A percentile compares a stretch with the other conserved stretches of the same genome.
Conservation (phyloP, 305 asterid species). For the Fraxinus dipetala region DNA sequence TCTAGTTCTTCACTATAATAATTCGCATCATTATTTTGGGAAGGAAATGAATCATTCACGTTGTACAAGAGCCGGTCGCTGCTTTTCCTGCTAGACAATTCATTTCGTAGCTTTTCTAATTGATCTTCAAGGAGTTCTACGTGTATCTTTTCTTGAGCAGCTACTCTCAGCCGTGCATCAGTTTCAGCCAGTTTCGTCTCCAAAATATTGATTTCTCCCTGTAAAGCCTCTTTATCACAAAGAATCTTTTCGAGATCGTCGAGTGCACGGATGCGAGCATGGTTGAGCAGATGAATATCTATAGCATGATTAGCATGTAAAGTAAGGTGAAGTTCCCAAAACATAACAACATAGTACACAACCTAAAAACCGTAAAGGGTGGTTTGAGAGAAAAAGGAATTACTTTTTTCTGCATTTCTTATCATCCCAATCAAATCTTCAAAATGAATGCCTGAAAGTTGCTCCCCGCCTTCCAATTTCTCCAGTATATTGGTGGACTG, state of each 20-base stretch:
- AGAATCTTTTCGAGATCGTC: constrained; percentile 68
- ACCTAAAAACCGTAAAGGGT: constrained; percentile 12
- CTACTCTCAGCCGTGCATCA: constrained; percentile 75
- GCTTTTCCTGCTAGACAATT: constrained; percentile 52
- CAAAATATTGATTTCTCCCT: constrained; percentile 68
- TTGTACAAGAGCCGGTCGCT: constrained; percentile 32
- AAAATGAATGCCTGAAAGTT: constrained; percentile 48
- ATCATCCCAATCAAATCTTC: constrained; percentile 83
- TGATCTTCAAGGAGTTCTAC: constrained; percentile 70
- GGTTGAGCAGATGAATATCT: constrained; percentile 87
- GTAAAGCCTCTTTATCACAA: constrained; percentile 75
- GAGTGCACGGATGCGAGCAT: constrained; percentile 72
- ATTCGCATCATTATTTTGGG: constrained; percentile 31
- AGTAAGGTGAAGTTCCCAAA: constrained; percentile 16
- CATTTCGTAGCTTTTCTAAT: constrained; percentile 57
- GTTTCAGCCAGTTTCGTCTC: constrained; percentile 87
- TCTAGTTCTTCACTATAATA: constrained; percentile 57
- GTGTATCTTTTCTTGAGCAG: constrained; percentile 76
- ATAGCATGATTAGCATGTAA: constrained; percentile 21
- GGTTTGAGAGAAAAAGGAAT: constrained; percentile 25
- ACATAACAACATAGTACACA: constrained; percentile 9
- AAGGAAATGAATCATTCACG: constrained; percentile 32
- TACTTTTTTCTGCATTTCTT: constrained; percentile 83
- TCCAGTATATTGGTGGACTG: constrained; percentile 42
- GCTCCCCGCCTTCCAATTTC: constrained; percentile 42